Evolutionary conservation across 169 alveolate genomes (phyloP), one percentile per base, ranked within the genome.

Genomic region (Theileria equi): DNA sequence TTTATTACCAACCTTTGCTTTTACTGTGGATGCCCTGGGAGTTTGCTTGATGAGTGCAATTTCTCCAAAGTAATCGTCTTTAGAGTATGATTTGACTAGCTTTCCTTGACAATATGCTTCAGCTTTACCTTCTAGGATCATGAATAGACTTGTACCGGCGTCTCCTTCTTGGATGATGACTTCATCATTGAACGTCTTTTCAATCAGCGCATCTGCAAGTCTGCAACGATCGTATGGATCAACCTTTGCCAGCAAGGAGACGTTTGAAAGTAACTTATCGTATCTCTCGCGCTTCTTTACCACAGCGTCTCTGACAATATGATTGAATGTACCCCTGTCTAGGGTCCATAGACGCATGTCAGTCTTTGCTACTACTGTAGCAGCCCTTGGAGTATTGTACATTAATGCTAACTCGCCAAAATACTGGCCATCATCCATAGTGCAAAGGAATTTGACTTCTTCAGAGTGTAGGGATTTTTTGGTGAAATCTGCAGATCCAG

Each of bases 51-150:
- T 48, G 28, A 95, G 81, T 43, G 98, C 98, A 29, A 97, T 79
- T 81, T 97, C 99, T n/a, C 99, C 99, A 82, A 97, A 97, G 84
- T 95, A 94, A 59, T 94, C 97, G 1, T 98, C 98, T 71, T 57
- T 40, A 25, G 26, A 66, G 70, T 94, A 93, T 35, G 88, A 80
- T 71, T 91, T 91, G 16, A 95, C 97, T 38, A 88, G 91, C 4
- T 81, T 60, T 87, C 81, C 53, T 91, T 93, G 86, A 91, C 95
- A 41, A 92, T 69, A 89, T 0, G 99, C 98, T 47, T 85, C 89
- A 28, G 98, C 97, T 17, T 86, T 76, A 23, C 99, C 99, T 60
- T 94, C 96, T 63, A 90, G 25, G 19, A 94, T 82, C 82, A 96
- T 90, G 85, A 90, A 96, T 81, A 96, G 93, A 35, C 91, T 88